Percentiles rank a stretch among this genome's conserved stretches.
phyloP scores from a whole-genome alignment of 2,329 filamentous ascomycete species.

The Tolypocladium cylindrosporum region DNA sequence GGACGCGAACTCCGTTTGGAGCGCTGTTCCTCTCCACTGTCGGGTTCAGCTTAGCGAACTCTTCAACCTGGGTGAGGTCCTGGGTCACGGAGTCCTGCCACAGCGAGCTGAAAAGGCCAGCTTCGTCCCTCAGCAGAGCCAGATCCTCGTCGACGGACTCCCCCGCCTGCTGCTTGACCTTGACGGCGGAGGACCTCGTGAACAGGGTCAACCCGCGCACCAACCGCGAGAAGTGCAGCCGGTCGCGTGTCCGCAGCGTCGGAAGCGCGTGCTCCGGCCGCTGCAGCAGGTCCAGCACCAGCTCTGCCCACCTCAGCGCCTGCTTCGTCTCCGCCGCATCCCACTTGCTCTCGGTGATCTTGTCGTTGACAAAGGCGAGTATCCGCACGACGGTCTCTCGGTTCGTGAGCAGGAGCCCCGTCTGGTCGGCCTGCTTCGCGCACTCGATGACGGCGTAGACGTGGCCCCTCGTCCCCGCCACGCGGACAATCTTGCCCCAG shows the following conservation, averaged over 20 bases:
- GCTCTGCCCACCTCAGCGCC: constrained; percentile 34
- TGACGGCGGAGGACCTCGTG: constrained; percentile 14
- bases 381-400: constrained; percentile 26
- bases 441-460: constrained; percentile 39
- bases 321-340: constrained; percentile 24
- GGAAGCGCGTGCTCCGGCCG: constrained; percentile 25
- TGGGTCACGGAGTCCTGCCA: constrained; percentile 13
- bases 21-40: constrained; percentile 3
- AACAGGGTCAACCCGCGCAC: constrained; percentile 21
- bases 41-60: constrained; percentile 16
- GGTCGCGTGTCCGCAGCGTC: constrained; percentile 7
- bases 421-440: constrained; percentile 34
- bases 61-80: constrained; percentile 9
- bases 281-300: constrained; percentile 40
- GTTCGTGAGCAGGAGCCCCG: constrained; percentile 31
- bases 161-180: constrained; percentile 13
- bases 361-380: constrained; percentile 19
- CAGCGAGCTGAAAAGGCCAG: constrained; percentile 13
- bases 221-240: constrained; percentile 14
- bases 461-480: constrained; percentile 28
- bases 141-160: constrained; percentile 14
- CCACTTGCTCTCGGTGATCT: constrained; percentile 28
- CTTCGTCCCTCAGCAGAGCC: constrained; percentile 17
- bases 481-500: constrained; percentile 30
- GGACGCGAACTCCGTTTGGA: constrained; percentile 1